These are phyloP conservation scores for Lentinula edodes DNA, from an alignment of 768 basidiomycete genomes.

Conservation along the genomic window DNA sequence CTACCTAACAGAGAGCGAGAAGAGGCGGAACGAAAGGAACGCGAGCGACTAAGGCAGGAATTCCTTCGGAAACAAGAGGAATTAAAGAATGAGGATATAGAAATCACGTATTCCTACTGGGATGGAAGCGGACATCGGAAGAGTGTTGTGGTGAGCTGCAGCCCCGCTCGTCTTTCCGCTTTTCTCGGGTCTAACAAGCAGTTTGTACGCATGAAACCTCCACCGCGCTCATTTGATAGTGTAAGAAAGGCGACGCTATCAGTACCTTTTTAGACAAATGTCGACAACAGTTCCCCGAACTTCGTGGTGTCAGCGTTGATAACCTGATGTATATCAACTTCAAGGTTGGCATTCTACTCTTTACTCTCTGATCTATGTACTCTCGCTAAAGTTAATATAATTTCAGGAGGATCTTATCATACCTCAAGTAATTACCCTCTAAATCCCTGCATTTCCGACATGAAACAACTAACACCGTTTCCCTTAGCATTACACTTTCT, in stretches of 20 bases:
- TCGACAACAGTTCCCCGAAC: constrained; percentile 86
- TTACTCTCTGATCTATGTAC: constrained; percentile 1
- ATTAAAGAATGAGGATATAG: constrained; percentile 69
- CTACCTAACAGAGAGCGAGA: constrained; percentile 97
- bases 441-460: too few relatives aligned
- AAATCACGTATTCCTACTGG: constrained; percentile 96
- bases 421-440: too few relatives aligned
- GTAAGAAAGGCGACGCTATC: constrained; percentile 94
- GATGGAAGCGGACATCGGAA: constrained; percentile 97
- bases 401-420: constrained; percentile 93
- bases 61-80: constrained; percentile 76
- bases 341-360: constrained; percentile 51
- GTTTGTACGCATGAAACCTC: too few relatives aligned
- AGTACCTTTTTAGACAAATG: constrained; percentile 89
- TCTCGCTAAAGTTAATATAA: neutral
- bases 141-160: constrained; percentile 77
- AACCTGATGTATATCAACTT: constrained; percentile 99
- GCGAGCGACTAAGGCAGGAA: constrained; percentile 84
- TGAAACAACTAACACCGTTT: too few relatives aligned
- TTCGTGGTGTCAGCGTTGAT: constrained; percentile 85
- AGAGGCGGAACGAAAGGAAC: constrained; percentile 81
- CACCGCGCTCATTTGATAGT: constrained; percentile 47
- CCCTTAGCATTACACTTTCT: constrained; percentile 99
- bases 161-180: too few relatives aligned
- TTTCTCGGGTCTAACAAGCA: neutral